Base-by-base conservation (phyloP, 495 filamentous ascomycete genomes). In the Talaromyces trachyspermus region DNA sequence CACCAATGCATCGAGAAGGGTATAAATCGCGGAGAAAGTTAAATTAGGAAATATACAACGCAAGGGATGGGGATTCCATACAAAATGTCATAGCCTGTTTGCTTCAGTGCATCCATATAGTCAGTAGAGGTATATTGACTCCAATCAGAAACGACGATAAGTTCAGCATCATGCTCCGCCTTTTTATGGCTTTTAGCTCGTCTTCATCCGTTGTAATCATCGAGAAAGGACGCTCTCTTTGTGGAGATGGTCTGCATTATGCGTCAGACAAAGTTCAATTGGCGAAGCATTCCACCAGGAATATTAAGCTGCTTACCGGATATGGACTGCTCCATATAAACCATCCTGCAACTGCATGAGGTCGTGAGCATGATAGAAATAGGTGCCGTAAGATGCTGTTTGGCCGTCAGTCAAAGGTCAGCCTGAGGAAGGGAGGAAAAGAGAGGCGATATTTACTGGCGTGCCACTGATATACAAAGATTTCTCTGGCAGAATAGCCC, bases 111-210 rank as follows among this genome's bases (percentile, higher is more conserved):
- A 10, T 50, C 30, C 64, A 61, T 70, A 14, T 71, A 54, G 43
- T 79, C 62, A 17, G 67, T 54, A 0, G 77, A 77, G 0, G 71
- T 76, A 27, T 71, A 59, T 35, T 74, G 64, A 18, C 65, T 69
- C 72, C 73, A 79, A 48, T 83, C 79, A 3, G 75, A 73, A 5
- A 82, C 46, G 32, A 81, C 22, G 1, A 81, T 48, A 0, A 71
- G 72, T 11, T 61, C 49, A 3, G 71, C 66, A 19, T 66, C 58
- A 0, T 49, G 40, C 43, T 72, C 75, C 5, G 78, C 78, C 0
- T 57, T 7, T 60, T 46, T 49, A 83, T 74, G 0, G 70, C 70
- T 2, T 54, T 39, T 2, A 79, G 49, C 10, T 69, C 59, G 5
- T 49, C 45, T 2, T 51, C 14, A 41, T 72, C 50, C n/a, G 55